A percentile compares a stretch with the other conserved stretches of the same genome.
Evolutionary conservation across 768 basidiomycete genomes (phyloP).

Genomic region (Calvatia gigantea): DNA sequence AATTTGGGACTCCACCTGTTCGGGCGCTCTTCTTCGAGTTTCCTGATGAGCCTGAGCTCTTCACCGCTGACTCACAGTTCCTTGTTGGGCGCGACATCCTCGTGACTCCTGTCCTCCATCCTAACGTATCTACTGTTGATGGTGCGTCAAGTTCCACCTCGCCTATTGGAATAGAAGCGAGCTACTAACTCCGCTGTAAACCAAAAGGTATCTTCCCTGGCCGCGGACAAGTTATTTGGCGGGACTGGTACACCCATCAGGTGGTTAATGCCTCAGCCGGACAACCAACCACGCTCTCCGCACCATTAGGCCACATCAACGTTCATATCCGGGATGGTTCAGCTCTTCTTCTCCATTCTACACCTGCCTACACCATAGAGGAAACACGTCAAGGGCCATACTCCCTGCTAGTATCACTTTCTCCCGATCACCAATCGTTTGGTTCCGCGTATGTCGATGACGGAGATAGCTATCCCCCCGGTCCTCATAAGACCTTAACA

Average conservation of each 20-base stretch:
- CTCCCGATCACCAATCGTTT: constrained; percentile 42
- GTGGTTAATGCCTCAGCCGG: constrained; percentile 40
- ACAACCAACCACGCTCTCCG: constrained; percentile 47
- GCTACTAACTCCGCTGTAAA: not conserved
- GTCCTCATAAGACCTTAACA: constrained; percentile 44
- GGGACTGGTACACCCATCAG: constrained; percentile 72
- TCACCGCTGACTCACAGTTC: constrained; percentile 65
- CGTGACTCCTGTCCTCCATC: constrained; percentile 70
- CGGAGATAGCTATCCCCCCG: constrained; percentile 58
- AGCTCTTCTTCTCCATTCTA: constrained; percentile 57
- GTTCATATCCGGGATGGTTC: constrained; percentile 72
- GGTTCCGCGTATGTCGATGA: constrained; percentile 71
- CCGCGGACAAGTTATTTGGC: constrained; percentile 53
- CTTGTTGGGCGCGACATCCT: constrained; percentile 67
- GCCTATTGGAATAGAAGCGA: not conserved
- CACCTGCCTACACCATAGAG: constrained; percentile 64
- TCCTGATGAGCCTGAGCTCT: constrained; percentile 63
- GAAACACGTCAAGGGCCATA: constrained; percentile 64
- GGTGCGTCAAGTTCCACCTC: constrained; percentile 34
- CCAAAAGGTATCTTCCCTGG: constrained; percentile 62
- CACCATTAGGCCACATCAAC: constrained; percentile 73
- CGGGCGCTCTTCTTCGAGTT: constrained; percentile 79
- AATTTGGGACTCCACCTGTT: constrained; percentile 63
- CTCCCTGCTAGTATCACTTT: constrained; percentile 57
- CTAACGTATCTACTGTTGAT: constrained; percentile 64